Conservation (phyloP, 768 basidiomycete species). For the Paxillus ammoniavirescens region DNA sequence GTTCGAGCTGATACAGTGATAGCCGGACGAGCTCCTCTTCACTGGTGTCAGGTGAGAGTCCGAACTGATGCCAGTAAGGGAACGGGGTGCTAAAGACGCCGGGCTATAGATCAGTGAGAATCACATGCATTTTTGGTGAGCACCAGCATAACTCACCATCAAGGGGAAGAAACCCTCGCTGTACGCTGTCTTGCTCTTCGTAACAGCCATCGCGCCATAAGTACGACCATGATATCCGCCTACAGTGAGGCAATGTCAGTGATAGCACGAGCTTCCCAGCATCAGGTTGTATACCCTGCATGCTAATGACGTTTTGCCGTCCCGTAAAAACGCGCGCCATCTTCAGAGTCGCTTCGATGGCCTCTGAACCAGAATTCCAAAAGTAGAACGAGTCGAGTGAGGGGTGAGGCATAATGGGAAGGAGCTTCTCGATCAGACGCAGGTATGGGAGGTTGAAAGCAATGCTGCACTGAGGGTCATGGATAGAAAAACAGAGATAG, state of each 20-base stretch:
- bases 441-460: constrained; percentile 86
- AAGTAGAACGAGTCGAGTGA: constrained; percentile 96
- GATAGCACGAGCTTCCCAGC: background rate
- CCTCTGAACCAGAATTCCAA: constrained; percentile 96
- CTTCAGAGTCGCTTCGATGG: constrained; percentile 87
- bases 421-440: constrained; percentile 77
- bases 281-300: constrained; percentile 64
- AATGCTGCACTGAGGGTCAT: constrained; percentile 74
- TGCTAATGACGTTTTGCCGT: constrained; percentile 82
- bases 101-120: constrained; percentile 46
- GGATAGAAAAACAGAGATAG: background rate
- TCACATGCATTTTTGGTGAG: background rate
- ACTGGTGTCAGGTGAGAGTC: constrained; percentile 53
- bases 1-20: constrained; percentile 78
- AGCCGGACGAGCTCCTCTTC: constrained; percentile 55
- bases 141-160: constrained; percentile 55
- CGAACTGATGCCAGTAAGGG: constrained; percentile 92
- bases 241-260: constrained; percentile 19
- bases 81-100: constrained; percentile 80
- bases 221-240: constrained; percentile 92
- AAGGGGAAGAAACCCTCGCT: constrained; percentile 74
- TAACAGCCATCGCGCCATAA: constrained; percentile 89
- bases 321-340: constrained; percentile 78
- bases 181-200: constrained; percentile 92
- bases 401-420: constrained; percentile 87